Conservation (phyloP, 768 basidiomycete species). For the Hygrophorus pudorinus region DNA sequence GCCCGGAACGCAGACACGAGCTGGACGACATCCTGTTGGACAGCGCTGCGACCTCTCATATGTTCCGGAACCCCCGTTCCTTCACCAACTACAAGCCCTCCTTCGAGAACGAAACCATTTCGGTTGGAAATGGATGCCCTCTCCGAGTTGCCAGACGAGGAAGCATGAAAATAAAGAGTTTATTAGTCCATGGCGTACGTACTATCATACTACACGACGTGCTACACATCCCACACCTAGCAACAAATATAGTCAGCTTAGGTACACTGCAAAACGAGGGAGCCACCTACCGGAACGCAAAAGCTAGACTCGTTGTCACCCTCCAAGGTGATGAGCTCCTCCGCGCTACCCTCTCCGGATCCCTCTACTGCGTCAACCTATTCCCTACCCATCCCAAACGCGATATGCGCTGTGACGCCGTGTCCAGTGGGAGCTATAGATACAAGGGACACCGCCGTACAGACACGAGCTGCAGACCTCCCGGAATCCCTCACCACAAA, state of each 20-base stretch:
- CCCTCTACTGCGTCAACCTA: background rate
- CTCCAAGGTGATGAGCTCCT: background rate
- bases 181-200: background rate
- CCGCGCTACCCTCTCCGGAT: background rate
- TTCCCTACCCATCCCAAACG: background rate
- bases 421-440: background rate
- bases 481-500: too few relatives aligned
- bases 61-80: too few relatives aligned
- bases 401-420: background rate
- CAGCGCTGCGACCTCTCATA: too few relatives aligned
- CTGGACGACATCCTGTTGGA: too few relatives aligned
- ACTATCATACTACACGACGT: background rate
- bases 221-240: background rate
- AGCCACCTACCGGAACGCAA: background rate
- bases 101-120: too few relatives aligned
- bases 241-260: background rate
- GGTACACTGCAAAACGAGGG: background rate
- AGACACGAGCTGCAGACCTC: background rate
- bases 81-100: too few relatives aligned
- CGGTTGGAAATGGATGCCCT: too few relatives aligned
- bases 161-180: too few relatives aligned
- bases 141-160: too few relatives aligned
- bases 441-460: background rate
- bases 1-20: too few relatives aligned
- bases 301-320: background rate